Base-by-base conservation (phyloP, 2,329 filamentous ascomycete species). In the Paramyrothecium roridum region DNA sequence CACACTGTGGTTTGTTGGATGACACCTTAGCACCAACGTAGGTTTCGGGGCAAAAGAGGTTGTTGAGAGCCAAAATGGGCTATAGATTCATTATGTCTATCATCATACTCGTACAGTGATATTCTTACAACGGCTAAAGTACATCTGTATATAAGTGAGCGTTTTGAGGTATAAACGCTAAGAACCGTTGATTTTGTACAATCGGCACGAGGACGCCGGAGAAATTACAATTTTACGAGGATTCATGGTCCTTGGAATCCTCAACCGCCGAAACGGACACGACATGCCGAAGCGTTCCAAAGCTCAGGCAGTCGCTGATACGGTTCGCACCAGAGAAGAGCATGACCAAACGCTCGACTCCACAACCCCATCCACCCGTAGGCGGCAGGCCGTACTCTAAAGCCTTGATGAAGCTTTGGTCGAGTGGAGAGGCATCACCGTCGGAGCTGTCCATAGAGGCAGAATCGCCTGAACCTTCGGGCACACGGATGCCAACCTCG, bases 291-390 rank as follows among this genome's bases (percentile, higher is more conserved):
- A 99, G 71, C 54, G 84, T 96, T 1, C 95, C 95, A 76, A 99
- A 99, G 34, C 87, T 86, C 65, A 98, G 75, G 19, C 93, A 91
- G 72, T 98, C 93, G 43, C 84, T 85, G 65, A 99, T 97, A 63
- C 89, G 83, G 68, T 84, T 84, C 37, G 85, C 80, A 0, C 90
- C 92, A 1, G 88, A 85, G 65, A 98, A 90, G 50, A 97, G 75
- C 95, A 99, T 99, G 40, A 91, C 88, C 52, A 99, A 77, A 53
- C 95, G 80, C 73, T 99, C 95, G 46, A 99, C 78, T 1, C 95
- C 95, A 65, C 92, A 96, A 1, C 95, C 95, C 95, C 95, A 99
- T 4, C 95, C 95, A 0, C 93, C 95, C 0, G 95, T 99, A 1
- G 95, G 91, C n/a, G 95, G 95, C 57, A 99, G 76, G 0, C 91